phyloP scores from a whole-genome alignment of 306 rosid genomes.

The Sicyos baderoa region DNA sequence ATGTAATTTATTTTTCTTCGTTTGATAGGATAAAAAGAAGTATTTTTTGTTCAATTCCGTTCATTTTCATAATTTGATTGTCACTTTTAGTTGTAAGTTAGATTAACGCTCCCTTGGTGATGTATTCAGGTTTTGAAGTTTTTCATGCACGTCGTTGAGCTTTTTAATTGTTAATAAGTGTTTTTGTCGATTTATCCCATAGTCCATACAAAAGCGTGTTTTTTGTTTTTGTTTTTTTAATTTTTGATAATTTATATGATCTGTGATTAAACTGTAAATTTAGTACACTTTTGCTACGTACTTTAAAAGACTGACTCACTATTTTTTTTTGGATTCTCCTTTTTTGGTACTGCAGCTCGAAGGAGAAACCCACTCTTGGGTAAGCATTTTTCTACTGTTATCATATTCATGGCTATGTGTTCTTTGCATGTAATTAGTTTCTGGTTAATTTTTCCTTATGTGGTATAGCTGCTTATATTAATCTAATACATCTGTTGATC shows the following conservation, averaged over 20 bases:
- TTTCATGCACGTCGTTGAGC: not conserved
- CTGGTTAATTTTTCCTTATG: not conserved
- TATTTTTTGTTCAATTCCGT: not conserved
- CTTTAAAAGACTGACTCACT: not conserved
- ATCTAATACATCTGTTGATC: not conserved
- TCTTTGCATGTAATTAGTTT: not conserved
- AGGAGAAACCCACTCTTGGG: slow-evolving; percentile 99
- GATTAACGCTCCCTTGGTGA: not conserved
- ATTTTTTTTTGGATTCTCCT: slow-evolving; percentile 9
- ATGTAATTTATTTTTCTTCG: not conserved
- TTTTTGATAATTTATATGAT: not conserved
- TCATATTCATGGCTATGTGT: not conserved
- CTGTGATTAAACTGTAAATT: not conserved
- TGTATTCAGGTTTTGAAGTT: not conserved
- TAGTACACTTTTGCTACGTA: not conserved
- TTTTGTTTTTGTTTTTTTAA: no score
- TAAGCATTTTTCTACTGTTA: slow-evolving; percentile 26
- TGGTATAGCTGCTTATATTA: not conserved
- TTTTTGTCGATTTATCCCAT: not conserved
- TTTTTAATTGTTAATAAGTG: no score
- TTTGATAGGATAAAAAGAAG: not conserved
- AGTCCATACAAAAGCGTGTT: not conserved
- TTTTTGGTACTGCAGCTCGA: slow-evolving; percentile 64
- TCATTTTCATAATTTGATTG: not conserved
- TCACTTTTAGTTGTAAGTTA: not conserved